These are phyloP conservation scores for Pythium brassicae DNA, from an alignment of 352 stramenopile species.

Conservation along the genomic window DNA sequence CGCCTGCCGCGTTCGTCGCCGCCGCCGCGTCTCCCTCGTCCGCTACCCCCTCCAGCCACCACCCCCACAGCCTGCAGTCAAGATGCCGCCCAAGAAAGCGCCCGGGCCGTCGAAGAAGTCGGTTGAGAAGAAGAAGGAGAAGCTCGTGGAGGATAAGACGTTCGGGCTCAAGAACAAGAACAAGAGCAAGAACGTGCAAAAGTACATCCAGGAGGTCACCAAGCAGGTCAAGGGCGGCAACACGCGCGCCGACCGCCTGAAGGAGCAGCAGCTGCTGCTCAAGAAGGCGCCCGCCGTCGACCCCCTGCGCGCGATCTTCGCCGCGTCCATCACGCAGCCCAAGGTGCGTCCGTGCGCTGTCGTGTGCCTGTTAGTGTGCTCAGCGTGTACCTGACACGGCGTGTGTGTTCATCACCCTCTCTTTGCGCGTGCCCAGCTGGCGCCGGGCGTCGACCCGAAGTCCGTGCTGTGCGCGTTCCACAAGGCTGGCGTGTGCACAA, in stretches of 20 bases:
- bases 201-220: constrained; percentile 88
- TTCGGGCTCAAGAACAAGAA: constrained; percentile 99
- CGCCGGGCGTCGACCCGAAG: constrained; percentile 85
- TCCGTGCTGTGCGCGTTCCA: constrained; percentile 88
- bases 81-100: constrained; percentile 80
- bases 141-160: constrained; percentile 97
- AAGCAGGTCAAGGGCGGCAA: constrained; percentile 87
- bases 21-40: too few relatives aligned
- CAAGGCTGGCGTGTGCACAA: constrained; percentile 85
- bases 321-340: constrained; percentile 82
- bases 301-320: constrained; percentile 79
- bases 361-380: neutral
- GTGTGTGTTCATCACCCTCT: neutral
- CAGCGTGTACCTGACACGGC: too few relatives aligned
- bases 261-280: constrained; percentile 64
- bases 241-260: constrained; percentile 71
- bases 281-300: constrained; percentile 84
- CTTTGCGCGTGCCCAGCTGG: constrained; percentile 38
- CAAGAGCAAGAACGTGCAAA: constrained; percentile 96
- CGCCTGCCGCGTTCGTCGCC: too few relatives aligned
- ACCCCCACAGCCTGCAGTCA: too few relatives aligned
- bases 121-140: constrained; percentile 89
- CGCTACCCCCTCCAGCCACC: too few relatives aligned
- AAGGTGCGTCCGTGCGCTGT: constrained; percentile 33
- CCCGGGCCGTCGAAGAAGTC: constrained; percentile 77